Evolutionary conservation across 495 filamentous ascomycete genomes (phyloP), one percentile per base, ranked within the genome.

Genomic region (Massariosphaeria phaeospora): DNA sequence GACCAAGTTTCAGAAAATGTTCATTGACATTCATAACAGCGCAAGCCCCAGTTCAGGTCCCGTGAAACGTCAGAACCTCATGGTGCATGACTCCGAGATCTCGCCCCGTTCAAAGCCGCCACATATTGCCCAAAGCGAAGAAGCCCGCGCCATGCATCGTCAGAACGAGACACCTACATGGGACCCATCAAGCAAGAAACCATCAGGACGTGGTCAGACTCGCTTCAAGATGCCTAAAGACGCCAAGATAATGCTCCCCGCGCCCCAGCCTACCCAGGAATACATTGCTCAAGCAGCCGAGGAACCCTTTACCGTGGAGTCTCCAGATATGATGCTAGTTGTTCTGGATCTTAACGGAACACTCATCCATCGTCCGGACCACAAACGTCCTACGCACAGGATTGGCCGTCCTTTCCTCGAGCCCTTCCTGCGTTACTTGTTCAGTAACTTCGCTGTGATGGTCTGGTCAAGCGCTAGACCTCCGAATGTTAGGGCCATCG

Each of bases 311-410:
- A 41, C 48, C 38, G 33, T 65, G 1, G 11, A 53, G 1, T 53
- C 52, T 6, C 70, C 75, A 11, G 73, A 76, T 25, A n/a, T 12
- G 3, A 70, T 95, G 0, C 80, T 98, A 1, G 69, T 98, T 17
- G 79, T 97, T 24, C 81, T 97, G 49, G 93, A 98, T 67, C 76
- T 98, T 0, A 98, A 97, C 70, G 93, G 94, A 49, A 95, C 94
- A 0, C 75, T 98, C 2, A 75, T 96, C 13, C 73, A 76, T 63
- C 87, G 93, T 11, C 82, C 81, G 26, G 40, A 35, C 12, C 70
- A 73, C 9, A 64, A 62, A 5, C 58, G 69, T 0, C 76, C 83
- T 0, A 72, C 69, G 0, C 62, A 62, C n/a, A 85, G 86, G 65
- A 63, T 75, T 2, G 66, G 73, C 39, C 82, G 93, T 3, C 84